These are phyloP conservation scores for Nothomitra cinnamomea DNA, from an alignment of 2,329 filamentous ascomycete species.

Conservation along the genomic window DNA sequence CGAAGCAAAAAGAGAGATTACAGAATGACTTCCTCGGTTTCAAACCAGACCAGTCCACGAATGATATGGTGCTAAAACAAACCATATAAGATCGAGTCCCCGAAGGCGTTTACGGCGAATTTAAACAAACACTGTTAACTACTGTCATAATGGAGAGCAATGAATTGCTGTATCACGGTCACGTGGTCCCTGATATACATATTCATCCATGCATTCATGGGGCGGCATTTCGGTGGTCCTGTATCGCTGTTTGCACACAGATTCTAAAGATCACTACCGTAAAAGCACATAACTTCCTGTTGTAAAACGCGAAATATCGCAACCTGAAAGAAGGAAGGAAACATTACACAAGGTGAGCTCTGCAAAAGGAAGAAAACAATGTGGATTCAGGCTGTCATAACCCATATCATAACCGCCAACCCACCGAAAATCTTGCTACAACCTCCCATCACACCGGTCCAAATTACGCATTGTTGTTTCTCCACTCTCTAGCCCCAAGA, in stretches of 20 bases:
- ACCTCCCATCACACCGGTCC: neutral
- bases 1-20: too few relatives aligned
- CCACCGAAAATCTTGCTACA: neutral
- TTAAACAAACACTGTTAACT: too few relatives aligned
- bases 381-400: neutral
- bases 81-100: too few relatives aligned
- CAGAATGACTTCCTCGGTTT: too few relatives aligned
- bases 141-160: too few relatives aligned
- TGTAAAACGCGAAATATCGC: neutral
- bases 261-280: neutral
- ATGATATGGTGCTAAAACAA: too few relatives aligned
- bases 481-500: neutral
- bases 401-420: slow-evolving; percentile 2
- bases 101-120: too few relatives aligned
- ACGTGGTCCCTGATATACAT: neutral
- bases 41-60: too few relatives aligned
- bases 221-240: neutral
- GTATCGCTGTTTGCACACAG: neutral
- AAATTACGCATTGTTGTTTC: neutral
- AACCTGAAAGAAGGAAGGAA: slow-evolving; percentile 2
- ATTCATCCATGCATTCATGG: neutral
- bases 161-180: neutral
- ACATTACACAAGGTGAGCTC: neutral
- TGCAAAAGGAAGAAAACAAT: neutral
- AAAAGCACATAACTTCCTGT: neutral